Evolutionary conservation across 768 basidiomycete genomes (phyloP).

Genomic region (Kwoniella sp.): DNA sequence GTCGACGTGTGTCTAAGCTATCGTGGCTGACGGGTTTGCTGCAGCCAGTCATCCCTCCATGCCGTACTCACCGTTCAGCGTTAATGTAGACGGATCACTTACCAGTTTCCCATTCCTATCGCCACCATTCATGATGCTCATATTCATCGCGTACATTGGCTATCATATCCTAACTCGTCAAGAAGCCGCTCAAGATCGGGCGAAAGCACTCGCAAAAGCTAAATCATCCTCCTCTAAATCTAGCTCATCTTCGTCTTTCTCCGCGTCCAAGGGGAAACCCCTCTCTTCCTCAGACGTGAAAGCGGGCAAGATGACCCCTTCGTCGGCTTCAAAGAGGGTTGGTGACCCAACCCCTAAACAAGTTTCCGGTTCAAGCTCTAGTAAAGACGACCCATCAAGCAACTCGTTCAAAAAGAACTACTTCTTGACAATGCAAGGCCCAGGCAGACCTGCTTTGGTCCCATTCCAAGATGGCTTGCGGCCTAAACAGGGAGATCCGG

Average conservation of each 20-base stretch:
- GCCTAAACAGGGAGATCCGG: slow-evolving; percentile 45
- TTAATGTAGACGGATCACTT: slow-evolving; percentile 20
- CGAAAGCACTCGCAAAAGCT: slow-evolving; percentile 34
- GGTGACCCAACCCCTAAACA: slow-evolving; percentile 43
- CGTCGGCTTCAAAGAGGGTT: slow-evolving; percentile 15
- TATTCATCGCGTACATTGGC: slow-evolving; percentile 50
- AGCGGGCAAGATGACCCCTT: slow-evolving; percentile 26
- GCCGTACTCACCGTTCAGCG: slow-evolving; percentile 21
- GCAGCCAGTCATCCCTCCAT: slow-evolving; percentile 23
- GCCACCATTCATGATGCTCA: slow-evolving; percentile 49
- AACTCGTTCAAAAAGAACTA: slow-evolving; percentile 49
- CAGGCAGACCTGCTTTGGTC: slow-evolving; percentile 53
- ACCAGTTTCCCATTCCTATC: slow-evolving; percentile 42
- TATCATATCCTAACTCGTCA: slow-evolving; percentile 50
- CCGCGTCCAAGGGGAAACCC: slow-evolving; percentile 21
- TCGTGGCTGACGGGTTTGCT: background rate
- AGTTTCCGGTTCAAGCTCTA: slow-evolving; percentile 34
- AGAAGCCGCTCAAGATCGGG: slow-evolving; percentile 40
- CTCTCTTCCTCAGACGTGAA: slow-evolving; percentile 36
- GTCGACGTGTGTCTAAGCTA: background rate
- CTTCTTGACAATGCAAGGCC: slow-evolving; percentile 56
- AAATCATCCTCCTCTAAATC: slow-evolving; percentile 28
- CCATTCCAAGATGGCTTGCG: slow-evolving; percentile 54
- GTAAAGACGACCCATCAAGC: slow-evolving; percentile 38
- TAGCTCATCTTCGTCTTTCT: slow-evolving; percentile 15